Percentiles rank a stretch among this genome's conserved stretches.
These are phyloP conservation scores for Cryptococcus sp. DNA, from an alignment of 1,284 basidiomycete genomes.

Conservation along the genomic window DNA sequence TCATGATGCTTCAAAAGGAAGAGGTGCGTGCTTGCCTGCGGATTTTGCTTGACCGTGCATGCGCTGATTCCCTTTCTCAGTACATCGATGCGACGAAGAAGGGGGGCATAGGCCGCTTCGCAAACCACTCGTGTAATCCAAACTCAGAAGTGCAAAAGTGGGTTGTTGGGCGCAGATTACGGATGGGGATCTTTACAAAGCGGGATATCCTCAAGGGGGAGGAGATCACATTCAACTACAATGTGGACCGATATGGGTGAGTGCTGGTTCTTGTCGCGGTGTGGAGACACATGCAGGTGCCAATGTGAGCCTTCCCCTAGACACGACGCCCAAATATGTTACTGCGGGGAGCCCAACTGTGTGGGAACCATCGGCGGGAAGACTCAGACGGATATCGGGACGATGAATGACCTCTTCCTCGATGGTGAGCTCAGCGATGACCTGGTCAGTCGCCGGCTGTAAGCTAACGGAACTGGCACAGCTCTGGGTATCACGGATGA, in stretches of 20 bases:
- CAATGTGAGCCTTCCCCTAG: conserved; percentile 51
- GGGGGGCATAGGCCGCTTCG: conserved; percentile 93
- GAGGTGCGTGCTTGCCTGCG: conserved; percentile 61
- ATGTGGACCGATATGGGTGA: conserved; percentile 97
- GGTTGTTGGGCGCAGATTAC: conserved; percentile 85
- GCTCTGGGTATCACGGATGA: conserved; percentile 95
- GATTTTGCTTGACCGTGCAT: background rate
- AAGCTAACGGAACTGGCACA: conserved; percentile 39
- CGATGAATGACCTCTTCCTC: conserved; percentile 92
- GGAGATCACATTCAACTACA: conserved; percentile 99
- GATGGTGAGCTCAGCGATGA: conserved; percentile 61
- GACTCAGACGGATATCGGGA: conserved; percentile 91
- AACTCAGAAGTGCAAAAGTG: conserved; percentile 99
- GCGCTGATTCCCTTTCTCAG: conserved; percentile 52
- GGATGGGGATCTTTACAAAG: conserved; percentile 98
- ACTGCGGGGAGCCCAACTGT: conserved; percentile 94
- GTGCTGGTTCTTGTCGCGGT: conserved; percentile 35
- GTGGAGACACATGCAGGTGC: background rate
- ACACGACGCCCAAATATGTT: conserved; percentile 92
- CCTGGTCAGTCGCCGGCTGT: background rate
- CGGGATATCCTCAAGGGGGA: conserved; percentile 76
- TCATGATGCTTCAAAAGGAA: conserved; percentile 99
- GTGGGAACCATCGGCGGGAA: conserved; percentile 96
- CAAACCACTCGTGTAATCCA: conserved; percentile 96
- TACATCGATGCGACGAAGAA: conserved; percentile 98